Percentiles rank a stretch among this genome's conserved stretches.
Evolutionary conservation across 2,329 filamentous ascomycete genomes (phyloP).

Genomic region (Herpotrichia juniperi): DNA sequence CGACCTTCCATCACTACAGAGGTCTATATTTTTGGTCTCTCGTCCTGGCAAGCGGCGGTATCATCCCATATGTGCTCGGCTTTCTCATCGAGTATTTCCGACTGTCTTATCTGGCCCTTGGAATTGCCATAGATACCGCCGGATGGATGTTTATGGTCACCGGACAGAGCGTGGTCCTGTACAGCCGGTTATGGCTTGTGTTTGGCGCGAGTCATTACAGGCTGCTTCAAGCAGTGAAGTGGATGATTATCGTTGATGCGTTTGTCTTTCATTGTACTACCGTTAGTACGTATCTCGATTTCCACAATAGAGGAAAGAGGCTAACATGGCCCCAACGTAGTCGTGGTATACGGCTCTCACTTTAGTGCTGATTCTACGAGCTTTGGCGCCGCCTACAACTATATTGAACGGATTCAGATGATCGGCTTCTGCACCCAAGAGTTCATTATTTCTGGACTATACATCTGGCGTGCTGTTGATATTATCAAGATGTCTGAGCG

Average conservation of each 20-base stretch:
- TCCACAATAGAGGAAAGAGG: not conserved
- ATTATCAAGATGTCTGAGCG: conserved; percentile 49
- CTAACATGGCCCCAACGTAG: conserved; percentile 13
- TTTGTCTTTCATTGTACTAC: conserved; percentile 59
- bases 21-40: conserved; percentile 57
- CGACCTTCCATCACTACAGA: conserved; percentile 51
- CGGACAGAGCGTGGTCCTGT: conserved; percentile 65
- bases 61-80: conserved; percentile 53
- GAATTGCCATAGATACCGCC: conserved; percentile 51
- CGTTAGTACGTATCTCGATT: conserved; percentile 8
- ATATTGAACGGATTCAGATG: conserved; percentile 49
- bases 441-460: conserved; percentile 45
- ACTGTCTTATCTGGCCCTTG: conserved; percentile 24
- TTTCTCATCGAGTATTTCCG: conserved; percentile 49
- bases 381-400: conserved; percentile 36
- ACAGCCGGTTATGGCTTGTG: conserved; percentile 64
- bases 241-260: conserved; percentile 61
- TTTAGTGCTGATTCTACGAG: conserved; percentile 51
- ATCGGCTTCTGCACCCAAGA: conserved; percentile 46
- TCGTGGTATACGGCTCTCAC: conserved; percentile 59
- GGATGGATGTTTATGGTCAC: conserved; percentile 66
- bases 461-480: conserved; percentile 53
- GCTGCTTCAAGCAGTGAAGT: conserved; percentile 56
- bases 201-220: conserved; percentile 51
- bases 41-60: conserved; percentile 48